Conservation (phyloP, 2,329 filamentous ascomycete genomes). For the Drechslerella stenobrocha region DNA sequence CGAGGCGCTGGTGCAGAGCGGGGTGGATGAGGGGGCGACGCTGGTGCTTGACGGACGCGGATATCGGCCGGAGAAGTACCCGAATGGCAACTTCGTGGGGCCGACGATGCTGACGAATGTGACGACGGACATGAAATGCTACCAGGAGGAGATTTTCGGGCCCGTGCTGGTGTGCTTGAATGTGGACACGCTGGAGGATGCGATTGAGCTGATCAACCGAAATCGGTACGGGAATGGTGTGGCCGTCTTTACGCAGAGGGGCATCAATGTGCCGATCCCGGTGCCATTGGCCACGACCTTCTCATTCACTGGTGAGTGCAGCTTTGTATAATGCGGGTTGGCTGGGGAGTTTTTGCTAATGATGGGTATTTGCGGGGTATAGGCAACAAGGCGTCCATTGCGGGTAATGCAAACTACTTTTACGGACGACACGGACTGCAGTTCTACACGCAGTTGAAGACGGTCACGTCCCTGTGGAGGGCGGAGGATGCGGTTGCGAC, state of each 20-base stretch:
- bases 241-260: slow-evolving; percentile 79
- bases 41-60: slow-evolving; percentile 80
- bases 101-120: slow-evolving; percentile 83
- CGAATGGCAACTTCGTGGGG: slow-evolving; percentile 76
- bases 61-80: slow-evolving; percentile 74
- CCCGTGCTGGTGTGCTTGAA: slow-evolving; percentile 81
- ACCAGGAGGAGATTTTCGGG: slow-evolving; percentile 82
- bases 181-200: slow-evolving; percentile 75
- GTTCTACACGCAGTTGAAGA: slow-evolving; percentile 98
- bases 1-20: slow-evolving; percentile 72
- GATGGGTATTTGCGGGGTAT: slow-evolving; percentile 66
- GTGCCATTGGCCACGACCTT: slow-evolving; percentile 70
- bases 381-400: slow-evolving; percentile 80
- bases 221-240: slow-evolving; percentile 88
- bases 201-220: slow-evolving; percentile 77
- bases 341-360: slow-evolving; percentile 92
- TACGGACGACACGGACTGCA: slow-evolving; percentile 90
- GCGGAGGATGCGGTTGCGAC: slow-evolving; percentile 79
- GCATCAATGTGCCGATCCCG: slow-evolving; percentile 66
- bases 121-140: slow-evolving; percentile 78
- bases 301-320: slow-evolving; percentile 64
- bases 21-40: slow-evolving; percentile 77
- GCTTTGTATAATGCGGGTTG: slow-evolving; percentile 74
- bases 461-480: slow-evolving; percentile 84
- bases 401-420: slow-evolving; percentile 90